phyloP scores from a whole-genome alignment of 345 rosid genomes.

The Eucalyptus pauciflora region DNA sequence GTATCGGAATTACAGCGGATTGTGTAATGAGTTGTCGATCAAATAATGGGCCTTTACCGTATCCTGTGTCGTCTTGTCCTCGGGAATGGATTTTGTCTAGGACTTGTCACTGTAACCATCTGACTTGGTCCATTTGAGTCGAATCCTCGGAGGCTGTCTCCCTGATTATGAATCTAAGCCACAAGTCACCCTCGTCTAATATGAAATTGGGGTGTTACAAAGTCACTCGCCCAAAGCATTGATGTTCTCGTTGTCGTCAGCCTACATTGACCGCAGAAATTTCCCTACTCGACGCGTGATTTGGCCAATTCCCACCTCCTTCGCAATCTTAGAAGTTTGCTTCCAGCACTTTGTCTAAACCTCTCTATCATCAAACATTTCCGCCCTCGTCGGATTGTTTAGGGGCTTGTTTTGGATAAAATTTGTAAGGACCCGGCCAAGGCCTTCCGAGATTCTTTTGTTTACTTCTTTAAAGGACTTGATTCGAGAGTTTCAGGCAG shows the following conservation, averaged over 20 bases:
- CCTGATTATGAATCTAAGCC: neutral
- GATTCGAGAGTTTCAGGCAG: neutral
- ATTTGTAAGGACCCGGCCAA: neutral
- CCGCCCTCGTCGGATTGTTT: neutral
- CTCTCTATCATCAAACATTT: neutral
- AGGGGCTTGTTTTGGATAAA: neutral
- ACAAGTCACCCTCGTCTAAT: neutral
- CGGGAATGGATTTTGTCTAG: neutral
- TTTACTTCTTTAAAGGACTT: neutral
- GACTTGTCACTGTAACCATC: neutral
- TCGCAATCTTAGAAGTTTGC: neutral
- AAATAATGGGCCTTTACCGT: no score
- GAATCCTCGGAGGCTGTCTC: neutral
- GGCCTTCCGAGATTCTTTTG: neutral
- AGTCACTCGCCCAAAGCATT: neutral
- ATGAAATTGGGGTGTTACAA: neutral
- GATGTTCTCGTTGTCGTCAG: neutral
- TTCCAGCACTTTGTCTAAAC: neutral
- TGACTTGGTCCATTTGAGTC: neutral
- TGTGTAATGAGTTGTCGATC: neutral
- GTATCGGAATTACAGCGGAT: neutral
- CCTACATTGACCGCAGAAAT: neutral
- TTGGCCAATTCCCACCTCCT: neutral
- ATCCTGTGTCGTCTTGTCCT: no score
- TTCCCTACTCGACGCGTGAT: neutral